These are phyloP conservation scores for Phlyctochytrium planicorne DNA, from an alignment of 192 early-diverging fungal genomes.

Conservation along the genomic window DNA sequence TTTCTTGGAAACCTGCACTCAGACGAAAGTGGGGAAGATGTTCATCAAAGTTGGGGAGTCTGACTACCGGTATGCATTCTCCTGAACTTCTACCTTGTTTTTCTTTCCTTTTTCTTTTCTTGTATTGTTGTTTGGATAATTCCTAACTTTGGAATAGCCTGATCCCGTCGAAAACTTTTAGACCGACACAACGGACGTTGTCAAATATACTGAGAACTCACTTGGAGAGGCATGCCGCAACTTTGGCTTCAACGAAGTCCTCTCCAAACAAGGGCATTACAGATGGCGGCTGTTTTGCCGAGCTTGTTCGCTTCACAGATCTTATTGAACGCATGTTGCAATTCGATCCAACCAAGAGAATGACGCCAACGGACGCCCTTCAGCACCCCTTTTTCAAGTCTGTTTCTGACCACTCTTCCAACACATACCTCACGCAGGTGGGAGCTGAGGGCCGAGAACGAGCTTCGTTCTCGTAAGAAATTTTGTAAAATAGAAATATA, in stretches of 20 bases:
- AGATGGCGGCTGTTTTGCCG: too few species aligned
- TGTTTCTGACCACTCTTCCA: not conserved
- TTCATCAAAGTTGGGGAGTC: not conserved
- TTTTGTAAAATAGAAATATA: too few species aligned
- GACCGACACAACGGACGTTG: not conserved
- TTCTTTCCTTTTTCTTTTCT: not conserved
- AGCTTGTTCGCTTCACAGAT: slow-evolving; percentile 67
- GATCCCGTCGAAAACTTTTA: not conserved
- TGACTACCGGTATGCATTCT: not conserved
- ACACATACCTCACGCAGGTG: not conserved
- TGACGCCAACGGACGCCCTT: slow-evolving; percentile 80
- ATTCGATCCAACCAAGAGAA: slow-evolving; percentile 76
- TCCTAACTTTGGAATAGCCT: not conserved
- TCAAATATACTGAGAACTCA: not conserved
- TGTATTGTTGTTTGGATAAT: not conserved
- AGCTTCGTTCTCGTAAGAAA: too few species aligned
- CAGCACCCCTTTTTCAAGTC: slow-evolving; percentile 77
- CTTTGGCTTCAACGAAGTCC: too few species aligned
- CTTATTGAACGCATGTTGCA: slow-evolving; percentile 70
- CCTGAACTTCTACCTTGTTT: too few species aligned
- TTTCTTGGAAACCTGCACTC: slow-evolving; percentile 67
- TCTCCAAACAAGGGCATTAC: too few species aligned
- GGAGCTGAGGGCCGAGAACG: not conserved
- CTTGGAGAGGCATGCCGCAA: not conserved
- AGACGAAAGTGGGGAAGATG: too few species aligned